Evolutionary conservation across 441 rosid species (phyloP), one percentile per base, ranked within the genome.

Genomic region (Eutrema salsugineum): DNA sequence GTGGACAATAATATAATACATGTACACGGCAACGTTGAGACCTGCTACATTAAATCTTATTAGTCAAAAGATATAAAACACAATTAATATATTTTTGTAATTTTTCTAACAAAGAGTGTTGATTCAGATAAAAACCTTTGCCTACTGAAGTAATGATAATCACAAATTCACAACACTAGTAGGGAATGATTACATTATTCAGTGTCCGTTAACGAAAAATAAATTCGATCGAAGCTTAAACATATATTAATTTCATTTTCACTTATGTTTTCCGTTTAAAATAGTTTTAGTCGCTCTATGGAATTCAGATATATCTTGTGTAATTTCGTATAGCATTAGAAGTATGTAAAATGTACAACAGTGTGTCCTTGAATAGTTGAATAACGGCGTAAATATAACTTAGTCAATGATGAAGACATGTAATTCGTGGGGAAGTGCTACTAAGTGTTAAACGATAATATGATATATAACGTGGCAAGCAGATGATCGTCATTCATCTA

Each of bases 381-480:
- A 43, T 7, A 14, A 11, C 19, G n/a, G n/a, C n/a, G n/a, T n/a
- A 51, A 54, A 43, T 53, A 63, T 24, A 58, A 49, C 2, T n/a
- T 59, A 50, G 72, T 73, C 63, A 66, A 73, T 49, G 68, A 59
- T 20, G 47, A 22, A 50, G 40, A 66, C 40, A 66, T 66, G 47
- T 66, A 66, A 66, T 66, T 66, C 68, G 78, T 73, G 78, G 78
- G 68, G 72, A 49, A 73, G 55, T 73, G 78, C 24, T 73, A 73
- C 62, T 49, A 73, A 73, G 61, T 49, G 68, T 40, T 28, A 14
- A 59, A 22, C 61, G 48, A 73, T 58, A 22, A 48, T 58, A 42
- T 66, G 56, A 73, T 73, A 73, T 58, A 73, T 73, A 73, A 73
- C 78, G 78, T 73, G 78, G 20, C 48, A 66, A 59, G 68, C 78